Percentiles rank a stretch among this genome's conserved stretches.
Conservation (phyloP, 352 stramenopile species). For the Phytopythium kandeliae region DNA sequence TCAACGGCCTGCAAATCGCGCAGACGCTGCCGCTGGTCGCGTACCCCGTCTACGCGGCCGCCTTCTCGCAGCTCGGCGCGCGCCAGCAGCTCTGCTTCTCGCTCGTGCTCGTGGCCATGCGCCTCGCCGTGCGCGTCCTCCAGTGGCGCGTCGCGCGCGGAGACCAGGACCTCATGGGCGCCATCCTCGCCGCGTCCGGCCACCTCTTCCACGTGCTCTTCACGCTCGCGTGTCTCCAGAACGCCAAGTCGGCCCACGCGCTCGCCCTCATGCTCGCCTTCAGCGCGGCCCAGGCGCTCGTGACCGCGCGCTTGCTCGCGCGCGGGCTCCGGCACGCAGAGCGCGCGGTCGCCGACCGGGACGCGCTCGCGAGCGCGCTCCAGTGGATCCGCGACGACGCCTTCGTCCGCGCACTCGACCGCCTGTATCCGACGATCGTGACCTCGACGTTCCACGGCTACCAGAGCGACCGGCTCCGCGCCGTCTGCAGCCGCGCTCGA, state of each 20-base stretch:
- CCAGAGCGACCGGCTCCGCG: too few relatives aligned
- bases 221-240: slow-evolving; percentile 26
- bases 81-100: slow-evolving; percentile 20
- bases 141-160: slow-evolving; percentile 11
- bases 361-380: too few relatives aligned
- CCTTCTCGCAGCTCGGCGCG: slow-evolving; percentile 18
- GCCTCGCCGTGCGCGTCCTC: slow-evolving; percentile 13
- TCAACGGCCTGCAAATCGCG: slow-evolving; percentile 2
- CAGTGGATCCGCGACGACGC: too few relatives aligned
- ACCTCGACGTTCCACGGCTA: too few relatives aligned
- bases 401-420: too few relatives aligned
- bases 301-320: slow-evolving; percentile 5
- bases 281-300: slow-evolving; percentile 10
- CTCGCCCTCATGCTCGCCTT: slow-evolving; percentile 16
- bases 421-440: too few relatives aligned
- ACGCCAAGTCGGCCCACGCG: slow-evolving; percentile 19
- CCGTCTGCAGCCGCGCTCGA: too few relatives aligned
- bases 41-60: slow-evolving; percentile 21
- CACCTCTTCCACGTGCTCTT: slow-evolving; percentile 36
- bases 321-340: too few relatives aligned
- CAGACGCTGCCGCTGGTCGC: slow-evolving; percentile 13
- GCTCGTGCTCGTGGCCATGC: slow-evolving; percentile 20
- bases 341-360: too few relatives aligned
- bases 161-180: slow-evolving; percentile 18
- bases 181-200: neutral